Percentiles rank a stretch among this genome's conserved stretches.
These are phyloP conservation scores for Phytophthora parvispora DNA, from an alignment of 352 stramenopile species.

Conservation along the genomic window DNA sequence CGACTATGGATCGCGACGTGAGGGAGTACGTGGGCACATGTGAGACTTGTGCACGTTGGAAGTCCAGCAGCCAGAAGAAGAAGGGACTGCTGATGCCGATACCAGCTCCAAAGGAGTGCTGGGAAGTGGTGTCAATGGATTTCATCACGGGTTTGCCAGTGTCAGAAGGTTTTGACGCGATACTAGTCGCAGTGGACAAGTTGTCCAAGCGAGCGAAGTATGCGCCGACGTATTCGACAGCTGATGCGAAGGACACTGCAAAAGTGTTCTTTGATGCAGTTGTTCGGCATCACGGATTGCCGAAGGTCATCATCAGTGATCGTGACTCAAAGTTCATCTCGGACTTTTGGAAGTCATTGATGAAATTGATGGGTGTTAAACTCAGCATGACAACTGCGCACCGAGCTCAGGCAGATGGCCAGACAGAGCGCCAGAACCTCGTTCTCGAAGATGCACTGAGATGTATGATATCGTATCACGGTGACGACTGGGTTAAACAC, in stretches of 20 bases:
- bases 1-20: slow-evolving; percentile 10
- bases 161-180: slow-evolving; percentile 30
- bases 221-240: slow-evolving; percentile 14
- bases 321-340: slow-evolving; percentile 25
- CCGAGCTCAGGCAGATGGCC: slow-evolving; percentile 21
- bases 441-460: slow-evolving; percentile 20
- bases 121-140: slow-evolving; percentile 34
- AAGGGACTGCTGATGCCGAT: slow-evolving; percentile 12
- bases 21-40: slow-evolving; percentile 21
- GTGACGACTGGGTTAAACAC: slow-evolving; percentile 13
- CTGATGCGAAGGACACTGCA: slow-evolving; percentile 16
- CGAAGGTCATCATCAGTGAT: slow-evolving; percentile 21
- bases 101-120: slow-evolving; percentile 20
- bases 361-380: slow-evolving; percentile 23
- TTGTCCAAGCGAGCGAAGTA: slow-evolving; percentile 37
- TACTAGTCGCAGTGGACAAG: slow-evolving; percentile 29
- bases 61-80: slow-evolving; percentile 1
- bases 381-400: slow-evolving; percentile 25
- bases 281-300: slow-evolving; percentile 21
- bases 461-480: slow-evolving; percentile 22
- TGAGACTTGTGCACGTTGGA: slow-evolving; percentile 9
- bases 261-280: slow-evolving; percentile 19
- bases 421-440: slow-evolving; percentile 19
- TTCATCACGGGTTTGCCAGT: slow-evolving; percentile 37
- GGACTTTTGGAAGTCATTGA: slow-evolving; percentile 24